Conservation (phyloP, 2,329 filamentous ascomycete species). For the Fusarium drepaniforme region DNA sequence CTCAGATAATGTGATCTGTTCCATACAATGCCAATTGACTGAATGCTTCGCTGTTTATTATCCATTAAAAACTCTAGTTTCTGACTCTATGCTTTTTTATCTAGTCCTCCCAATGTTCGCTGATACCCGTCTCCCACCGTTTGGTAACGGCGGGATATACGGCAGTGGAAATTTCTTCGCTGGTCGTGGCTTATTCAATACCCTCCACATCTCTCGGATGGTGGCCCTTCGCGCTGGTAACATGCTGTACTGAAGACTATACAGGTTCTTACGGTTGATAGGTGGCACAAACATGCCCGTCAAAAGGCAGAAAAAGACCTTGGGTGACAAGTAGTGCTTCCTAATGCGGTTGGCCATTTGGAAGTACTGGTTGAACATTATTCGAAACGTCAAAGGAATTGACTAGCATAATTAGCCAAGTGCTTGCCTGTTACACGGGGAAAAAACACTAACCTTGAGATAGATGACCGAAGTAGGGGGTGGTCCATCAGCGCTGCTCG, state of each 20-base stretch:
- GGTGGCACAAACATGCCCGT: conserved; percentile 95
- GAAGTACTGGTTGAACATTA: conserved; percentile 98
- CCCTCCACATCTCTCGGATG: conserved; percentile 88
- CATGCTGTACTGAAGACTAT: conserved; percentile 98
- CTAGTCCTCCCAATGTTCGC: conserved; percentile 46
- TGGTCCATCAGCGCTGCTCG: conserved; percentile 59
- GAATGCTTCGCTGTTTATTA: conserved; percentile 7
- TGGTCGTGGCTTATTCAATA: conserved; percentile 67
- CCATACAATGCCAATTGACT: not conserved
- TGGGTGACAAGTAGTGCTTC: conserved; percentile 93
- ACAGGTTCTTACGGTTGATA: conserved; percentile 93
- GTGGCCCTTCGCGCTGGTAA: conserved; percentile 84
- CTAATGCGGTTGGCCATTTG: conserved; percentile 92
- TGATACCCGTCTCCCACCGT: conserved; percentile 46
- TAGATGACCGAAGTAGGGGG: conserved; percentile 85
- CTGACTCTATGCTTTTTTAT: conserved; percentile 31
- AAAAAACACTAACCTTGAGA: conserved; percentile 73
- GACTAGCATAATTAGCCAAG: conserved; percentile 65
- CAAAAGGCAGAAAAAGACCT: conserved; percentile 87
- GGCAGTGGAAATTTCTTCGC: conserved; percentile 57
- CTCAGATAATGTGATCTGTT: no score
- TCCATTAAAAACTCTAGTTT: conserved; percentile 10
- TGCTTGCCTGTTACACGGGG: not conserved
- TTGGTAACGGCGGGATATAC: conserved; percentile 49
- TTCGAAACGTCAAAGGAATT: conserved; percentile 88